Conservation (phyloP, 192 early-diverging fungal genomes). For the Coemansia sp. region DNA sequence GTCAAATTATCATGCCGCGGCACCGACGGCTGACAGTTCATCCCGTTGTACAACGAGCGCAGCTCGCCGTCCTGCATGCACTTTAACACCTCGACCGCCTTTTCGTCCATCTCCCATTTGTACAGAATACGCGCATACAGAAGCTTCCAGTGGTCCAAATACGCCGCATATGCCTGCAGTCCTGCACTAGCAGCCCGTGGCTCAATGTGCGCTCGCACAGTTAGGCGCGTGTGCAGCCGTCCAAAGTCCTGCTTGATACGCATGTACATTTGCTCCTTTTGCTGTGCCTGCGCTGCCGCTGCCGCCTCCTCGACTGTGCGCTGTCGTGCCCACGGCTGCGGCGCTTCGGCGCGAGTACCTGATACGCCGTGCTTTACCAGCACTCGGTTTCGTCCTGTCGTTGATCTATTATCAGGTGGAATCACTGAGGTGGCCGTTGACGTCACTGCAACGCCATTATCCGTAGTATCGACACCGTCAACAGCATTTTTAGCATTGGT, state of each 20-base stretch:
- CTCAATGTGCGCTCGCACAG: slow-evolving; percentile 7
- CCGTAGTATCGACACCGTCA: neutral
- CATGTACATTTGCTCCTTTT: slow-evolving; percentile 26
- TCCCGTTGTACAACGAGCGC: slow-evolving; percentile 27
- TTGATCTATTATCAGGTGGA: neutral
- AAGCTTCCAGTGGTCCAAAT: slow-evolving; percentile 52
- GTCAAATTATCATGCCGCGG: slow-evolving; percentile 34
- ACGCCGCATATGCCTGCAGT: slow-evolving; percentile 18
- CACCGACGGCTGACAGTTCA: slow-evolving; percentile 44
- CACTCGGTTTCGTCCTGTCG: neutral
- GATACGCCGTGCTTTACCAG: neutral
- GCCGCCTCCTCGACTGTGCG: neutral
- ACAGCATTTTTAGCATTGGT: neutral
- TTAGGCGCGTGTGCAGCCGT: slow-evolving; percentile 24
- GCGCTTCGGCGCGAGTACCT: neutral
- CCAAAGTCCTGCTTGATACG: slow-evolving; percentile 24
- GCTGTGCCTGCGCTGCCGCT: slow-evolving; percentile 19
- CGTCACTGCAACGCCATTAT: neutral
- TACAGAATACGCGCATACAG: slow-evolving; percentile 44
- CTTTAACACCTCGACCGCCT: slow-evolving; percentile 48
- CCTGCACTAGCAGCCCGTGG: neutral
- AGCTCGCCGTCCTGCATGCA: slow-evolving; percentile 31
- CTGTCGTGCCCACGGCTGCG: neutral
- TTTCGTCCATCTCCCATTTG: slow-evolving; percentile 41
- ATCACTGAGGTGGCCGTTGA: neutral